A percentile compares a stretch with the other conserved stretches of the same genome.
Evolutionary conservation across 495 filamentous ascomycete species (phyloP).

Genomic region (Hypoxylon cercidicola): DNA sequence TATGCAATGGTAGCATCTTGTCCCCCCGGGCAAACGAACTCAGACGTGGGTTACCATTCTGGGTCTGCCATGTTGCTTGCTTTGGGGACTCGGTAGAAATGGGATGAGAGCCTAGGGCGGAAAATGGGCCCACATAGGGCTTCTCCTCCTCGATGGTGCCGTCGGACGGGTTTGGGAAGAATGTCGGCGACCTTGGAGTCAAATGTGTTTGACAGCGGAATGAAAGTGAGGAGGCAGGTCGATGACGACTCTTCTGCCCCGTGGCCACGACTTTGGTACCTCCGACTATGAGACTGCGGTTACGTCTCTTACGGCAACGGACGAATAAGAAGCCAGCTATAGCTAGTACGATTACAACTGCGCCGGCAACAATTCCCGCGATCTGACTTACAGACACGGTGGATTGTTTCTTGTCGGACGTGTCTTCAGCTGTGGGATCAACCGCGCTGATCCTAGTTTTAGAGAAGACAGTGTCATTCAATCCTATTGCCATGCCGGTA

Average conservation of each 20-base stretch:
- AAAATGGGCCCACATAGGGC: constrained; percentile 16
- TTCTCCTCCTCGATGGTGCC: constrained; percentile 43
- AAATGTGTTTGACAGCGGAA: constrained; percentile 62
- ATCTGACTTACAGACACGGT: constrained; percentile 47
- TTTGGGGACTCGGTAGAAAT: constrained; percentile 25
- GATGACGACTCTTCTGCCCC: constrained; percentile 38
- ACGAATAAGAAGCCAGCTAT: constrained; percentile 49
- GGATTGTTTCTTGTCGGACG: constrained; percentile 22
- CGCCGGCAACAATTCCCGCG: constrained; percentile 49
- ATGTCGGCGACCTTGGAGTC: constrained; percentile 49
- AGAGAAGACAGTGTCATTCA: constrained; percentile 62
- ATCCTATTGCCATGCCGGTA: constrained; percentile 51
- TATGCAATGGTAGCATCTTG: constrained; percentile 18
- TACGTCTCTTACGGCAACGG: constrained; percentile 52
- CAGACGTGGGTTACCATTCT: constrained; percentile 1
- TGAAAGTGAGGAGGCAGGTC: constrained; percentile 54
- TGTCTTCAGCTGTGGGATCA: constrained; percentile 43
- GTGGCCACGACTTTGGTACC: constrained; percentile 34
- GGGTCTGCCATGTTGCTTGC: constrained; percentile 14
- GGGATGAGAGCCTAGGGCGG: constrained; percentile 34
- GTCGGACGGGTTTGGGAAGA: constrained; percentile 45
- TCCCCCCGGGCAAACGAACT: constrained; percentile 14
- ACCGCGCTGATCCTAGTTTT: constrained; percentile 52
- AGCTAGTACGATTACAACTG: constrained; percentile 44
- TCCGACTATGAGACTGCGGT: constrained; percentile 47